Conservation (phyloP, 805 yeast genomes). For the Myxozyma vanderwaltii region DNA sequence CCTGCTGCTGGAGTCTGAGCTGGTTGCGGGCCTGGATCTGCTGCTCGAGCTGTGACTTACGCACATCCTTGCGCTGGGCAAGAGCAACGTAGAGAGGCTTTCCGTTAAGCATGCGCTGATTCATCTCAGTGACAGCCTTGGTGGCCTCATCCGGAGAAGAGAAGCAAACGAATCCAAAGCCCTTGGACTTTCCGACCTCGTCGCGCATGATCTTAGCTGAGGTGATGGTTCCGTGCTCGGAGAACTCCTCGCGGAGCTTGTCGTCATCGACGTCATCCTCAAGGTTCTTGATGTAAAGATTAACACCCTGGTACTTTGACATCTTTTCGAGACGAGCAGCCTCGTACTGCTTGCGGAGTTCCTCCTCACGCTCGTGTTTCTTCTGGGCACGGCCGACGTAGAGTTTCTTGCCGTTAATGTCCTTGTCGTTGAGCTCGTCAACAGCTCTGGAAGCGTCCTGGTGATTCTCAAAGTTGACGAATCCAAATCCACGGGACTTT, state of each 20-base stretch:
- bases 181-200: conserved; percentile 92
- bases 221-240: conserved; percentile 91
- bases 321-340: conserved; percentile 86
- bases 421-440: conserved; percentile 85
- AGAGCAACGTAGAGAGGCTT: conserved; percentile 98
- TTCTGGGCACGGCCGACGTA: conserved; percentile 99
- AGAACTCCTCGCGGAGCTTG: conserved; percentile 85
- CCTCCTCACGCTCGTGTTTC: conserved; percentile 96
- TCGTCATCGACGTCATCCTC: conserved; percentile 93
- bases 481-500: conserved; percentile 93
- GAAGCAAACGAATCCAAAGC: conserved; percentile 98
- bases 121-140: conserved; percentile 97
- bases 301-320: conserved; percentile 95
- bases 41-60: conserved; percentile 95
- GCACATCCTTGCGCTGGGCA: conserved; percentile 97
- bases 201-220: conserved; percentile 96
- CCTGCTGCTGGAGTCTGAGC: conserved; percentile 96
- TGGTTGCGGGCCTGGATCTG: conserved; percentile 98
- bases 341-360: conserved; percentile 93
- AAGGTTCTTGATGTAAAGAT: conserved; percentile 94
- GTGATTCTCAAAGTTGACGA: conserved; percentile 86
- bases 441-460: conserved; percentile 89
- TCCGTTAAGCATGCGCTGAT: conserved; percentile 91
- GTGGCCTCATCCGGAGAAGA: conserved; percentile 98
- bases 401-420: conserved; percentile 78